phyloP scores from a whole-genome alignment of 768 basidiomycete species.

The Mycena galopus region DNA sequence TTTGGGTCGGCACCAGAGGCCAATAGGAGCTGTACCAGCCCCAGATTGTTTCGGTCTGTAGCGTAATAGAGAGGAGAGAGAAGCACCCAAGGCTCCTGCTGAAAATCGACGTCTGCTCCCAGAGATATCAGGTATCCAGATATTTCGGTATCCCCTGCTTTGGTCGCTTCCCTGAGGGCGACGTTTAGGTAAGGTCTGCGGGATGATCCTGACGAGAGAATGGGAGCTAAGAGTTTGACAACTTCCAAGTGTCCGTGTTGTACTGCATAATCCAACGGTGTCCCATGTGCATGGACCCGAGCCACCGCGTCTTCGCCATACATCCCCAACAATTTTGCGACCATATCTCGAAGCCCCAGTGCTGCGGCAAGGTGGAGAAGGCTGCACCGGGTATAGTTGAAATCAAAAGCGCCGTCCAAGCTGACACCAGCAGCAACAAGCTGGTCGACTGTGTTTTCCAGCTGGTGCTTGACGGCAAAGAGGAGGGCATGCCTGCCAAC shows the following conservation, averaged over 20 bases:
- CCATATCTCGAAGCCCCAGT: background rate
- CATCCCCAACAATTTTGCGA: background rate
- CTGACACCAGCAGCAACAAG: constrained; percentile 2
- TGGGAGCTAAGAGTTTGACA: background rate
- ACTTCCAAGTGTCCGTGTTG: background rate
- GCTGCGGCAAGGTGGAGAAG: background rate
- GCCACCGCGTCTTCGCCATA: background rate
- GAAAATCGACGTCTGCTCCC: background rate
- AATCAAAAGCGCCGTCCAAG: background rate
- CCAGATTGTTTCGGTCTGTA: too few relatives aligned
- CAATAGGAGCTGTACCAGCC: too few relatives aligned
- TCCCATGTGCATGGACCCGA: background rate
- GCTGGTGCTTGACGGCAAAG: constrained; percentile 5
- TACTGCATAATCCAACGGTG: background rate
- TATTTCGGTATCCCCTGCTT: background rate
- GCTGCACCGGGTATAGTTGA: background rate
- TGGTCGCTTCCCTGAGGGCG: background rate
- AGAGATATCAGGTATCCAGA: background rate
- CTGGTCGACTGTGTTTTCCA: constrained; percentile 5
- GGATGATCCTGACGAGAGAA: background rate
- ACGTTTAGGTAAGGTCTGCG: background rate
- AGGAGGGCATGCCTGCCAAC: background rate
- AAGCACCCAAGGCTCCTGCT: too few relatives aligned
- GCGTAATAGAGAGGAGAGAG: too few relatives aligned
- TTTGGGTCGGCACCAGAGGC: too few relatives aligned